Conservation (phyloP, 2,329 filamentous ascomycete genomes). For the Thermothelomyces thermophilus region DNA sequence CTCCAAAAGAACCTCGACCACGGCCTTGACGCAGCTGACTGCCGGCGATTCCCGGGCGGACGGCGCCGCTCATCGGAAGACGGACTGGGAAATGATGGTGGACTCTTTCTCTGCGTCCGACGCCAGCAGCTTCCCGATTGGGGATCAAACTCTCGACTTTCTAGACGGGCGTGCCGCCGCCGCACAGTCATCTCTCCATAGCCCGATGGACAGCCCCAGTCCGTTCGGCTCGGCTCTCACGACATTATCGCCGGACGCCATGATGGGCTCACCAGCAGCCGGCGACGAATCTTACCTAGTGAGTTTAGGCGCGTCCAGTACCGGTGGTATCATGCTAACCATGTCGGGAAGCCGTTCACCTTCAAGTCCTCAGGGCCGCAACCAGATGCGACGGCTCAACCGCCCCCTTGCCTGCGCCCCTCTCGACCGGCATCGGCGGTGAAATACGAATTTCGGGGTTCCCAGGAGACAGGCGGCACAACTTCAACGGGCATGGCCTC, state of each 20-base stretch:
- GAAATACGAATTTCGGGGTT: conserved; percentile 13
- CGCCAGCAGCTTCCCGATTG: conserved; percentile 6
- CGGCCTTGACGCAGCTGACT: conserved; percentile 40
- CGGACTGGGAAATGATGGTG: conserved; percentile 36
- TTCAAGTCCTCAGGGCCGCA: conserved; percentile 22
- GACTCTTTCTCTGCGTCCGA: neutral
- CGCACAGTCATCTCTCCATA: conserved; percentile 31
- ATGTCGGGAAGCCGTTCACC: conserved; percentile 23
- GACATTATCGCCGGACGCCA: conserved; percentile 1
- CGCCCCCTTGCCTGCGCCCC: conserved; percentile 8
- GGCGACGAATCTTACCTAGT: conserved; percentile 8
- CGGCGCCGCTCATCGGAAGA: conserved; percentile 35
- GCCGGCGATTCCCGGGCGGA: conserved; percentile 39
- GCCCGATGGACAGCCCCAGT: conserved; percentile 20
- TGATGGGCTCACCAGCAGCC: conserved; percentile 8
- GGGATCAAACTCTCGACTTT: conserved; percentile 22
- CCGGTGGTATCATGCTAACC: conserved; percentile 2
- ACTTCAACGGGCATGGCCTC: neutral
- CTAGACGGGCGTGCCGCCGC: neutral
- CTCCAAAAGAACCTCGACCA: conserved; percentile 43
- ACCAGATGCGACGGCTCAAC: neutral
- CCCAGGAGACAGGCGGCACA: conserved; percentile 1
- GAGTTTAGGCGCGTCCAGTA: neutral
- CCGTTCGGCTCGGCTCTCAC: conserved; percentile 17
- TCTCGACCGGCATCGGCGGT: neutral